Conservation (phyloP, 352 stramenopile species). For the Phytophthora tubulina region DNA sequence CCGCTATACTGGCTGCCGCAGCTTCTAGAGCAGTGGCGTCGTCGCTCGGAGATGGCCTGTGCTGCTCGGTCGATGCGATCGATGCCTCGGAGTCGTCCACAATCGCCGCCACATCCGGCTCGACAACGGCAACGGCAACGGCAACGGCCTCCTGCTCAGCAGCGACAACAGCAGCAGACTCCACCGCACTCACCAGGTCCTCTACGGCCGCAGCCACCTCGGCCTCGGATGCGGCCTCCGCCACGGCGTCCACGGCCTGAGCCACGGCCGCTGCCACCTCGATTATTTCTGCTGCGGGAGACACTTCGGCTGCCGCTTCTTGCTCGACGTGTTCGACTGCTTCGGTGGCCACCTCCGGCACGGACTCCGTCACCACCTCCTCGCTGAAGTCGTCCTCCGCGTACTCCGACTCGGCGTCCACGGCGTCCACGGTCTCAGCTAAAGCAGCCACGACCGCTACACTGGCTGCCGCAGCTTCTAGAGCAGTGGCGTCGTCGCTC, state of each 20-base stretch:
- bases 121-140: neutral
- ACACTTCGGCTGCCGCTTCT: too few relatives aligned
- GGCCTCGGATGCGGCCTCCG: neutral
- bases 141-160: neutral
- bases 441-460: neutral
- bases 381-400: neutral
- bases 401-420: neutral
- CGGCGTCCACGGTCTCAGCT: neutral
- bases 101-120: neutral
- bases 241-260: neutral
- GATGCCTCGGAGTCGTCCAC: neutral
- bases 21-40: neutral
- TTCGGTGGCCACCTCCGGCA: neutral
- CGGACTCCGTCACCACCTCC: neutral
- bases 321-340: too few relatives aligned
- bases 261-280: neutral
- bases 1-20: neutral
- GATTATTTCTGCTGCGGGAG: neutral
- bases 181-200: neutral
- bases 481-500: neutral
- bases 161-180: neutral
- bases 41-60: neutral
- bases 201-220: neutral
- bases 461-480: neutral
- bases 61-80: neutral